Evolutionary conservation across 1,139 yeast genomes (phyloP), one percentile per base, ranked within the genome.

Genomic region (Candida gigantensis): DNA sequence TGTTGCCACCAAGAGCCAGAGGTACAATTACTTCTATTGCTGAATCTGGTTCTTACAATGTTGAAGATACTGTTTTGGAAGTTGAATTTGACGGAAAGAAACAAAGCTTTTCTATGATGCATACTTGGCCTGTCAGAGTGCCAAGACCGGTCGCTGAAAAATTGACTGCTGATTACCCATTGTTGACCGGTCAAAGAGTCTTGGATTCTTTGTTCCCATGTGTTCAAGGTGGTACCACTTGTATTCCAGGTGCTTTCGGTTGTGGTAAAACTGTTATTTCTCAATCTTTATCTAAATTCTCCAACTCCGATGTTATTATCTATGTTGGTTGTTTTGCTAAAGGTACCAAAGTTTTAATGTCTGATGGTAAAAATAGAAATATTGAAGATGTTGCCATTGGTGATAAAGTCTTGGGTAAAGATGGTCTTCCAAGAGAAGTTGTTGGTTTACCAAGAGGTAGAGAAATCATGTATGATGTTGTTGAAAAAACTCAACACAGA

Each of bases 141-240:
- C 97, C 98, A 53, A 85, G 99, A 71, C 98, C 99, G 13, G 97
- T 90, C 35, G 85, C 97, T 37, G 95, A 88, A 62, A 89, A 90
- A 62, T 70, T 88, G 47, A 71, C 95, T 41, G 97, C 98, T 32
- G 92, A 90, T 65, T 79, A 84, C 63, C 99, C 99, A 40, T 77
- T 94, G 55, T 77, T 92, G 56, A 92, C 99, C 23, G 99, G 99
- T 55, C 99, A 92, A 74, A 87, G 98, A 77, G 99, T 92, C 39
- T 77, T 92, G 65, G 99, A 92, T 65, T 84, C 98, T 25, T 78
- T 92, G 50, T 94, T 92, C 79, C 98, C 99, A 36, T 87, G 95
- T 79, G 99, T 94, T 52, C 98, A 94, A 74, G 98, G 99, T 72
- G 99, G 99, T 74, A 92, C 99, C 35, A 92, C 99, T 29, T 94